Evolutionary conservation across 352 stramenopile species (phyloP).

Genomic region (Globisporangium emineosum): DNA sequence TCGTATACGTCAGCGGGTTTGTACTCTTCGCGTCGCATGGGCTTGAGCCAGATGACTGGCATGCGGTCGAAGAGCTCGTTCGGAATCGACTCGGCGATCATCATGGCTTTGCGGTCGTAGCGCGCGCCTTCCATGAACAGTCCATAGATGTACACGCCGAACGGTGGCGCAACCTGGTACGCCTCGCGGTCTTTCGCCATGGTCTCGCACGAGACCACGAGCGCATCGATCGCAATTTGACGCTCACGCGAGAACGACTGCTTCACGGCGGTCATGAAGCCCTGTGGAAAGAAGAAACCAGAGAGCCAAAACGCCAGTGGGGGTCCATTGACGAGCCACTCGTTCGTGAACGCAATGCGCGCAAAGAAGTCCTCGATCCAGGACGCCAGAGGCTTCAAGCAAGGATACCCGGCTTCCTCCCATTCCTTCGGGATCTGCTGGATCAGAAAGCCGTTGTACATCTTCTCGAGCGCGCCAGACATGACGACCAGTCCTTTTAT

Average conservation of each 20-base stretch:
- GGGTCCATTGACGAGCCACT: constrained; percentile 84
- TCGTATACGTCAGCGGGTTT: constrained; percentile 80
- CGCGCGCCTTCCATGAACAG: constrained; percentile 94
- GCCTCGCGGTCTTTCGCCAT: constrained; percentile 69
- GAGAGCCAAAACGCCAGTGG: constrained; percentile 89
- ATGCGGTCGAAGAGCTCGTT: constrained; percentile 90
- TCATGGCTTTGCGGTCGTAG: constrained; percentile 72
- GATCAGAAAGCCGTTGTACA: constrained; percentile 92
- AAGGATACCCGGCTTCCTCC: constrained; percentile 90
- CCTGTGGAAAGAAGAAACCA: constrained; percentile 95
- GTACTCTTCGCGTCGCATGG: constrained; percentile 74
- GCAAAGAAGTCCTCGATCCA: constrained; percentile 94
- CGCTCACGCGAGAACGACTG: constrained; percentile 90
- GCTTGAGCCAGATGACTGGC: constrained; percentile 91
- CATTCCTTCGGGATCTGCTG: constrained; percentile 86
- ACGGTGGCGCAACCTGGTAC: constrained; percentile 55
- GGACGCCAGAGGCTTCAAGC: constrained; percentile 87
- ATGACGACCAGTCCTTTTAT: constrained; percentile 91
- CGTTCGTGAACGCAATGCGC: constrained; percentile 77
- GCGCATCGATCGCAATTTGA: constrained; percentile 90
- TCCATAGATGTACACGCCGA: constrained; percentile 93
- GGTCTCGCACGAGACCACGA: constrained; percentile 85
- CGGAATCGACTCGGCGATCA: constrained; percentile 87
- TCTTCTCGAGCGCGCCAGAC: constrained; percentile 86
- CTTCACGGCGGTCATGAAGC: constrained; percentile 94